Percentiles rank a stretch among this genome's conserved stretches.
Conservation (phyloP, 805 yeast species). For the Cyberlindnera mississippiensis region DNA sequence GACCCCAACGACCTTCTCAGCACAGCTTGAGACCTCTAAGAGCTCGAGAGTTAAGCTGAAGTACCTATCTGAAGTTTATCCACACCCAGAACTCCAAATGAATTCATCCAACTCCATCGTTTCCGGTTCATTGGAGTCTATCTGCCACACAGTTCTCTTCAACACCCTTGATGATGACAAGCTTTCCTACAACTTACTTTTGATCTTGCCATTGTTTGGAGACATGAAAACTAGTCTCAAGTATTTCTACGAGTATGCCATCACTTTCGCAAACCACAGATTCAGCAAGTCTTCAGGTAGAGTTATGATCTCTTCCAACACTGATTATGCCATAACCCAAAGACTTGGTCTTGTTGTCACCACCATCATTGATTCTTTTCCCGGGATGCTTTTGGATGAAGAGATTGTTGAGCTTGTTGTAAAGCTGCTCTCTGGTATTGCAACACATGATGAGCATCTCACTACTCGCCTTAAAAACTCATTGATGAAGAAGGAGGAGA, state of each 20-base stretch:
- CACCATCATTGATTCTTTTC: conserved; percentile 54
- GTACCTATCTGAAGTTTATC: conserved; percentile 42
- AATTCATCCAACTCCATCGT: conserved; percentile 45
- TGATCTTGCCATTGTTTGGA: conserved; percentile 53
- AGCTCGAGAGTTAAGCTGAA: conserved; percentile 21
- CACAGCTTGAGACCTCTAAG: conserved; percentile 6
- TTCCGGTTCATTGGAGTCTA: conserved; percentile 62
- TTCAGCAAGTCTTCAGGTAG: conserved; percentile 17
- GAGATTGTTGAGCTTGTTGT: conserved; percentile 55
- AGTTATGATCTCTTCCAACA: conserved; percentile 27
- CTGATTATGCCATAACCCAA: conserved; percentile 41
- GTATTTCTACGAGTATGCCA: conserved; percentile 41
- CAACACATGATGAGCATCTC: conserved; percentile 44
- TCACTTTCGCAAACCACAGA: conserved; percentile 9
- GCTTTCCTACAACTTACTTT: conserved; percentile 39
- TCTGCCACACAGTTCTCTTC: conserved; percentile 71
- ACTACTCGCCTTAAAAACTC: conserved; percentile 49
- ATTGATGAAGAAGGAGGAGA: conserved; percentile 48
- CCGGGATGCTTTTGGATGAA: conserved; percentile 67
- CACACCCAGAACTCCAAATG: conserved; percentile 58
- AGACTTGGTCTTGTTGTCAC: conserved; percentile 52
- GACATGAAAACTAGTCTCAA: conserved; percentile 42
- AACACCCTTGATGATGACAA: conserved; percentile 39
- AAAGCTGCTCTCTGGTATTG: conserved; percentile 45
- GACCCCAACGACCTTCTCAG: conserved; percentile 1